These are phyloP conservation scores for Tetracentron sinense DNA, from an alignment of 164 flowering plant genomes.

Conservation along the genomic window DNA sequence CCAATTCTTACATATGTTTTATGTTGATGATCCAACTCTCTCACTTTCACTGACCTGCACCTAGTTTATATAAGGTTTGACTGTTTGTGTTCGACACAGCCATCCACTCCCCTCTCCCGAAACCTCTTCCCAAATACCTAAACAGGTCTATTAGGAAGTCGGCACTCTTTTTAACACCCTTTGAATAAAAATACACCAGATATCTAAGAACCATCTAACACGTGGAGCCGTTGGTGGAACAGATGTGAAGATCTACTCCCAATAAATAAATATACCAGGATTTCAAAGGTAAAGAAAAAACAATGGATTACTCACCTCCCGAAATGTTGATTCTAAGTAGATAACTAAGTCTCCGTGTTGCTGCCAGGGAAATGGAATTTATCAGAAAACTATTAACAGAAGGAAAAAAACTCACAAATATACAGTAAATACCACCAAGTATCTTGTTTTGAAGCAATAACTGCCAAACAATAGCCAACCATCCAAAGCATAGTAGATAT, in stretches of 20 bases:
- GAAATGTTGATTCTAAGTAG: conserved; percentile 25
- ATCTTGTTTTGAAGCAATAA: not conserved
- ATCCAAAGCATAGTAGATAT: not conserved
- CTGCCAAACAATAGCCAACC: not conserved
- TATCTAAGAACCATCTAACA: not conserved
- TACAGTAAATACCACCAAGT: not conserved
- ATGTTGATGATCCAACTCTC: not conserved
- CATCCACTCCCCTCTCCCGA: too few relatives aligned
- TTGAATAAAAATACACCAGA: not conserved
- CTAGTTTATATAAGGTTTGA: not conserved
- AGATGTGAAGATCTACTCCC: not conserved
- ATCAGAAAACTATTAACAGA: not conserved
- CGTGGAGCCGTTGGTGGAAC: not conserved
- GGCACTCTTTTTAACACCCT: not conserved
- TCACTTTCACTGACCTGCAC: not conserved
- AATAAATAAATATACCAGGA: not conserved
- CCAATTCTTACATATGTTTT: not conserved
- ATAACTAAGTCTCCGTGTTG: conserved; percentile 30
- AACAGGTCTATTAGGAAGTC: too few relatives aligned
- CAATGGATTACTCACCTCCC: conserved; percentile 33
- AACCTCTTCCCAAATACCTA: too few relatives aligned
- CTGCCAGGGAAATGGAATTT: conserved; percentile 28
- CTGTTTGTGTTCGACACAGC: not conserved
- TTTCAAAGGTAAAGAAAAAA: not conserved
- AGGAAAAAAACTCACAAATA: not conserved